Base-by-base conservation (phyloP, 768 basidiomycete species). In the Lactarius vividus region DNA sequence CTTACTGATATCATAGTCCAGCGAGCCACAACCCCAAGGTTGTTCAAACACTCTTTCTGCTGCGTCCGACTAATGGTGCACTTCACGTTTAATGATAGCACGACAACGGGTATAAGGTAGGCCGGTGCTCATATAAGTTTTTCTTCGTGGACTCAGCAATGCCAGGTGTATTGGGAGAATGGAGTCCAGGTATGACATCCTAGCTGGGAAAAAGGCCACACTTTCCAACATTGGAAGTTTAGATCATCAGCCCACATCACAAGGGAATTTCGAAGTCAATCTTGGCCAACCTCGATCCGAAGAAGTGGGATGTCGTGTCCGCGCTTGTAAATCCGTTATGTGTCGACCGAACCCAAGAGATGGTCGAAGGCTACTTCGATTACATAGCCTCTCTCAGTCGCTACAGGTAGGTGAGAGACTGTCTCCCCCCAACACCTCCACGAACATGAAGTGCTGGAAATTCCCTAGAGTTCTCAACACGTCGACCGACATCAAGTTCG, bases 1-100 rank as follows among this genome's bases (percentile, higher is more conserved):
- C 31, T 59, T 67, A 4, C 63, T 59, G 37, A 69, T 56, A 1
- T 1, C 53, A 54, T 40, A 28, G 44, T 68, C 0, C 64, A 88
- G 92, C 92, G 3, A 91, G 88, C 67, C 94, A 96, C 72, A 96
- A 96, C 73, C 94, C 93, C 0, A 94, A 92, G 84, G 90, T 88
- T 40, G 28, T 70, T 70, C 44, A 4, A n/a, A 31, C 56, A 35
- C 23, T 58, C 20, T 58, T 23, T 16, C 35, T 15, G 18, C 71
- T 33, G 15, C 13, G 26, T 52, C 23, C 6, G 4, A 16, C 49
- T 40, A 16, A 44, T 39, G 7, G 46, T 44, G 67, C 7, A 49
- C 59, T 66, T 54, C 9, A 23, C 31, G 54, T 31, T 52, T n/a
- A 7, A 31, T 40, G 28, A 2, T 42, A 92, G 89, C 76, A 89